These are phyloP conservation scores for Schizothecium vesticola DNA, from an alignment of 495 filamentous ascomycete species.

Conservation along the genomic window DNA sequence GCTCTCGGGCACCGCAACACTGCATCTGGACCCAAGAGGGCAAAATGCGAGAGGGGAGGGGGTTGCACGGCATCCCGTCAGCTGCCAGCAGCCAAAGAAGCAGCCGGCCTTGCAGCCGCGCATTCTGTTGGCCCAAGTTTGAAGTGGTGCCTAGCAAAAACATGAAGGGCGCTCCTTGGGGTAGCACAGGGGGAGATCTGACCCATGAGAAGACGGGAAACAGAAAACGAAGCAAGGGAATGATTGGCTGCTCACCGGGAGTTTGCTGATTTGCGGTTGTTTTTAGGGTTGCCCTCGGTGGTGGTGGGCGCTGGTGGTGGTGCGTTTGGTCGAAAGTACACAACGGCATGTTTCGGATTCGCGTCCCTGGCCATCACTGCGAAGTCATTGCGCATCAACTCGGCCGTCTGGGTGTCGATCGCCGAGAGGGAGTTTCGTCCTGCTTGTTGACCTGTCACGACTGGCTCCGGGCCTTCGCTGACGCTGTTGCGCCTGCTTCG, in stretches of 20 bases:
- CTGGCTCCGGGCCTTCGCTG: neutral
- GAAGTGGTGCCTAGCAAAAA: neutral
- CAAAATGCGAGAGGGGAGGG: neutral
- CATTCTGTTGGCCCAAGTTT: neutral
- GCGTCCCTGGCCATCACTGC: neutral
- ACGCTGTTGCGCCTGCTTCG: slow-evolving; percentile 2
- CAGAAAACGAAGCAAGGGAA: neutral
- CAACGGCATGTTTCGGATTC: neutral
- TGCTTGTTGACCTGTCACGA: neutral
- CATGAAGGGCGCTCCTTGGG: neutral
- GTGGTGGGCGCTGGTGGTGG: neutral
- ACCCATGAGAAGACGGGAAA: neutral
- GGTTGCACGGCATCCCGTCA: slow-evolving; percentile 9
- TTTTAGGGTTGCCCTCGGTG: slow-evolving; percentile 4
- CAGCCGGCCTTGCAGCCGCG: neutral
- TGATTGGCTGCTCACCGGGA: slow-evolving; percentile 16
- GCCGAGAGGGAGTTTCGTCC: slow-evolving; percentile 13
- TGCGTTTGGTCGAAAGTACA: neutral
- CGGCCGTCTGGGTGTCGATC: slow-evolving; percentile 8
- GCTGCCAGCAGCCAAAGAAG: neutral
- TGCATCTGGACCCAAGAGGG: neutral
- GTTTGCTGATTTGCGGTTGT: slow-evolving; percentile 11
- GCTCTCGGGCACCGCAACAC: neutral
- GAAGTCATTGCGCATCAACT: slow-evolving; percentile 7
- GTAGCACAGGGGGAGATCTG: neutral